Conservation (phyloP, 495 filamentous ascomycete genomes). For the Astrocystis sublimbata region DNA sequence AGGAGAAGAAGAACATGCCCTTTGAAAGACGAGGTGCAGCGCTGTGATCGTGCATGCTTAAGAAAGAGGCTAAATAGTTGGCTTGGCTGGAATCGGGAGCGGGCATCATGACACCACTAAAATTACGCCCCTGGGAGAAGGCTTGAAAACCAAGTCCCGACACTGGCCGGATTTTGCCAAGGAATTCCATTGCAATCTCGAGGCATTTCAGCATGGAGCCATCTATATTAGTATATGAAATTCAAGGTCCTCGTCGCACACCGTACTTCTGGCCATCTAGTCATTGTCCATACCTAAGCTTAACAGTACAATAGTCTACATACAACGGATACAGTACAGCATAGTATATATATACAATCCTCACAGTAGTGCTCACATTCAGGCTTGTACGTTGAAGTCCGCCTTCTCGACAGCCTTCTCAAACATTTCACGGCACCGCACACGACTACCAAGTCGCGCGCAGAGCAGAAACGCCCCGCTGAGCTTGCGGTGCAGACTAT, state of each 20-base stretch:
- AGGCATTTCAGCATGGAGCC: background rate
- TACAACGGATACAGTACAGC: background rate
- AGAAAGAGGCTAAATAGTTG: no score
- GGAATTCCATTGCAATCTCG: background rate
- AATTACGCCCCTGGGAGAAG: background rate
- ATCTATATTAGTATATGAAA: background rate
- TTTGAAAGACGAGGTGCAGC: constrained; percentile 55
- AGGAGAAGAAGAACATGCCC: constrained; percentile 81
- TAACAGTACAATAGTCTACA: constrained; percentile 14
- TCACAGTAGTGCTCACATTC: background rate
- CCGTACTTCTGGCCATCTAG: background rate
- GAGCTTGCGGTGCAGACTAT: constrained; percentile 91
- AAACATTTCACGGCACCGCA: constrained; percentile 82
- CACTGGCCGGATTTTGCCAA: background rate
- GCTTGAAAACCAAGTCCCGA: background rate
- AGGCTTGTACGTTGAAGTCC: constrained; percentile 21
- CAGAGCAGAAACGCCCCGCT: constrained; percentile 95
- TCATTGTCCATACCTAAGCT: background rate
- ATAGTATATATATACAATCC: constrained; percentile 2
- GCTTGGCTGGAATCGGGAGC: background rate
- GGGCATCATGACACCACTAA: background rate
- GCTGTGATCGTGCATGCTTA: no score
- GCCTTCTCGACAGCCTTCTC: constrained; percentile 59
- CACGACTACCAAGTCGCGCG: constrained; percentile 78
- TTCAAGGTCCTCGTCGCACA: background rate